These are phyloP conservation scores for Lophium mytilinum DNA, from an alignment of 495 filamentous ascomycete species.

Conservation along the genomic window DNA sequence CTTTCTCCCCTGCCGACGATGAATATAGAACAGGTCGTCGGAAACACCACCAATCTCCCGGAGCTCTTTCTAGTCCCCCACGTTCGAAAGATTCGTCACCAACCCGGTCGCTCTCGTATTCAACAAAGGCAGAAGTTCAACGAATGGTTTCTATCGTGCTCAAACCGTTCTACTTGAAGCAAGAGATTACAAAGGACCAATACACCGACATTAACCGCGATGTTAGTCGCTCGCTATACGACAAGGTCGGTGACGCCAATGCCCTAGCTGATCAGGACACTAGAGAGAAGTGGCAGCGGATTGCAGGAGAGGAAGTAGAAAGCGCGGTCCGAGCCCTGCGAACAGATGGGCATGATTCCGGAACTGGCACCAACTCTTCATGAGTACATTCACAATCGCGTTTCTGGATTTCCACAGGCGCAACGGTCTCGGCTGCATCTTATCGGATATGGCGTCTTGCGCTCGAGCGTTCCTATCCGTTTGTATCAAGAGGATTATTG, in stretches of 20 bases:
- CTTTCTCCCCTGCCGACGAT: slow-evolving; percentile 48
- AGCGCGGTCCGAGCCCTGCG: slow-evolving; percentile 45
- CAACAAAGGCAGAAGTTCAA: slow-evolving; percentile 73
- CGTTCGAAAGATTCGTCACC: slow-evolving; percentile 28
- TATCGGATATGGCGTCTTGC: too few relatives aligned
- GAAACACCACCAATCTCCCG: slow-evolving; percentile 10
- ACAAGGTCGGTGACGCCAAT: slow-evolving; percentile 57
- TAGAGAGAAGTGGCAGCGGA: slow-evolving; percentile 55
- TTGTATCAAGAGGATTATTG: too few relatives aligned
- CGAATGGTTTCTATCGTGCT: slow-evolving; percentile 70
- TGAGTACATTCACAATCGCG: too few relatives aligned
- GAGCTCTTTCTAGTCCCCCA: slow-evolving; percentile 17
- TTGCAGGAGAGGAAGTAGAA: slow-evolving; percentile 66
- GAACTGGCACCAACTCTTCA: not conserved
- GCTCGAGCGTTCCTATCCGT: too few relatives aligned
- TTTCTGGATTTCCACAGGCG: too few relatives aligned
- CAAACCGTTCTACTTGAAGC: slow-evolving; percentile 63
- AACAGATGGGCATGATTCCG: not conserved
- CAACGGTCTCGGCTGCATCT: too few relatives aligned
- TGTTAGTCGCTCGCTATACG: slow-evolving; percentile 78
- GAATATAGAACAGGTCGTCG: slow-evolving; percentile 12
- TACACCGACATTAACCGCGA: slow-evolving; percentile 82
- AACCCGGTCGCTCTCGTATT: slow-evolving; percentile 47
- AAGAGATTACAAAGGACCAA: slow-evolving; percentile 67
- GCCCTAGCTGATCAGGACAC: slow-evolving; percentile 46